Evolutionary conservation across 495 filamentous ascomycete species (phyloP).

Genomic region (Zalerion maritima): DNA sequence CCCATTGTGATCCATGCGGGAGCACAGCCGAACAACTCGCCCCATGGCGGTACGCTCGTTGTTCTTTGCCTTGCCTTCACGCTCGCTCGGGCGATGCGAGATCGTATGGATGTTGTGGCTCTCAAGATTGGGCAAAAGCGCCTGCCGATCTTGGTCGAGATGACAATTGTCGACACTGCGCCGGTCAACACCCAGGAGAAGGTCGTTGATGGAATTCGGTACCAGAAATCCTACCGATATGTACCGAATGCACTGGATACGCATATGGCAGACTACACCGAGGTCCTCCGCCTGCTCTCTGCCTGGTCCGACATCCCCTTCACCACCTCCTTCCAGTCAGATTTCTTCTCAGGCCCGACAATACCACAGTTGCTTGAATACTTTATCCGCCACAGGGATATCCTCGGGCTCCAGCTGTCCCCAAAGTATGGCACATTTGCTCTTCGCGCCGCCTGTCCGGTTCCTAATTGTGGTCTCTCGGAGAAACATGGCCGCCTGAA

Average conservation of each 20-base stretch:
- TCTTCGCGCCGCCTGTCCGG: conserved; percentile 13
- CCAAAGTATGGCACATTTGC: conserved; percentile 14
- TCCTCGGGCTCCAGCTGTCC: conserved; percentile 12
- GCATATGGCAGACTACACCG: conserved; percentile 6
- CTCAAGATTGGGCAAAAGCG: not conserved
- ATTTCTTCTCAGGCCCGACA: conserved; percentile 8
- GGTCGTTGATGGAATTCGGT: conserved; percentile 9
- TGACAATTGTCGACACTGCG: conserved; percentile 16
- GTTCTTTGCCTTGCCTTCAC: conserved; percentile 16
- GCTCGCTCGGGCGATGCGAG: conserved; percentile 10
- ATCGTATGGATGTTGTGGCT: conserved; percentile 2
- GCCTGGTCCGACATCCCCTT: conserved; percentile 10
- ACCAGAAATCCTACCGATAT: conserved; percentile 12
- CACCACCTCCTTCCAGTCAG: conserved; percentile 6
- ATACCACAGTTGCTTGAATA: conserved; percentile 8
- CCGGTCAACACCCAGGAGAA: conserved; percentile 8
- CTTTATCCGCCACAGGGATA: conserved; percentile 5
- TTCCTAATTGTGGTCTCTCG: conserved; percentile 10
- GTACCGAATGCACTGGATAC: conserved; percentile 3
- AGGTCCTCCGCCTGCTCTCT: conserved; percentile 8
- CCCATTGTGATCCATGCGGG: conserved; percentile 15
- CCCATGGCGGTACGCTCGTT: conserved; percentile 14
- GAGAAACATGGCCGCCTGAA: conserved; percentile 14
- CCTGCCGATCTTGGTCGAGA: conserved; percentile 10
- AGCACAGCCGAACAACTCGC: conserved; percentile 15